Evolutionary conservation across 345 rosid species (phyloP).

Genomic region (Gossypioides kirkii): DNA sequence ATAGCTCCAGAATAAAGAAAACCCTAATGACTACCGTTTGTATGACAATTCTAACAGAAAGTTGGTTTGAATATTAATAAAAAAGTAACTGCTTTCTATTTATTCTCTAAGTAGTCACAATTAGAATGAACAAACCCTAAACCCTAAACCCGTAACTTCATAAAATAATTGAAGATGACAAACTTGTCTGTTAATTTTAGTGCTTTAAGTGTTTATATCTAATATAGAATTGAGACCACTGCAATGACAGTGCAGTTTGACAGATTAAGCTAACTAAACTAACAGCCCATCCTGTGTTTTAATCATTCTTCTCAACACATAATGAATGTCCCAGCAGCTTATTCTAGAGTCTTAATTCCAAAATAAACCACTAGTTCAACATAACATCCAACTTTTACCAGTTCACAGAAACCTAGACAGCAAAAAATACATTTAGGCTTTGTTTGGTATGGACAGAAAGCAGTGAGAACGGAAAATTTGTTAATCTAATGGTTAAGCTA

Average conservation of each 20-base stretch:
- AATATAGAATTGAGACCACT: neutral
- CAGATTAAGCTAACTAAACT: neutral
- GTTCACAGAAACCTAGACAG: neutral
- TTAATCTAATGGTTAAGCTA: too few relatives aligned
- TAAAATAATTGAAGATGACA: too few relatives aligned
- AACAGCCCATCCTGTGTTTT: neutral
- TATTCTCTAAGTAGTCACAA: neutral
- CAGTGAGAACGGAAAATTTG: too few relatives aligned
- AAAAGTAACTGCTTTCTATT: neutral
- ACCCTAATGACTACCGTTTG: neutral
- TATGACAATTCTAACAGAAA: neutral
- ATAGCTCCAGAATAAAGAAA: neutral
- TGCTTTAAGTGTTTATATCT: neutral
- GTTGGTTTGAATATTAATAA: neutral
- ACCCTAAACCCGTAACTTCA: too few relatives aligned
- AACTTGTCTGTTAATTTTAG: neutral
- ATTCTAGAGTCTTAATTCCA: neutral
- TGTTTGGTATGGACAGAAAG: too few relatives aligned
- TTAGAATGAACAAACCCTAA: neutral
- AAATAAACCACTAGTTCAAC: neutral
- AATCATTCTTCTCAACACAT: neutral
- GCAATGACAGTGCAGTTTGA: neutral
- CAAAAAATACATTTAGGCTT: neutral
- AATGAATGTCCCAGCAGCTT: neutral
- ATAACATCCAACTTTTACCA: neutral